Evolutionary conservation across 257 asterid genomes (phyloP).

Genomic region (Eucommia ulmoides): DNA sequence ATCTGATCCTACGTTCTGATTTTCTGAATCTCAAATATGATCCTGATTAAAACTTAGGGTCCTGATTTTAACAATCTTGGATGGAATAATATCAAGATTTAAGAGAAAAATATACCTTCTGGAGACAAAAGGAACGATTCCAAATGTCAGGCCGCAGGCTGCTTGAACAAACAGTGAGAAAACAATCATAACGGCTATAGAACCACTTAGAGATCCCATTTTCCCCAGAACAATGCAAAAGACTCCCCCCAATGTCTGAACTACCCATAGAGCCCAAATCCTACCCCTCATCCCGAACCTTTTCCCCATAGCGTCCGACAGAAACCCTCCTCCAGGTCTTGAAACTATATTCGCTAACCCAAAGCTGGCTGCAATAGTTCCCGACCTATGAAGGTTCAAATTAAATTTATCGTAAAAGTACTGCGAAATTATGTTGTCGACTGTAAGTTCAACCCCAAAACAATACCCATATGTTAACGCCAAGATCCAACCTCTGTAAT

Average conservation of each 20-base stretch:
- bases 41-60: too few species aligned
- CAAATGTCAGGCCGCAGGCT: constrained; percentile 91
- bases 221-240: constrained; percentile 53
- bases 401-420: constrained; percentile 68
- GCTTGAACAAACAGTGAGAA: constrained; percentile 82
- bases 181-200: constrained; percentile 48
- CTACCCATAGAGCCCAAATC: constrained; percentile 58
- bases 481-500: constrained; percentile 76
- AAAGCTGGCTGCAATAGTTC: constrained; percentile 73
- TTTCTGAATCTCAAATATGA: too few species aligned
- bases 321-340: constrained; percentile 68
- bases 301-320: constrained; percentile 51
- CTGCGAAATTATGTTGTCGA: constrained; percentile 78
- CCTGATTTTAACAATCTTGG: too few species aligned
- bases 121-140: constrained; percentile 72
- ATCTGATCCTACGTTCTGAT: too few species aligned
- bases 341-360: constrained; percentile 70
- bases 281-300: constrained; percentile 82
- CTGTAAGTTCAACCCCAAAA: constrained; percentile 70
- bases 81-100: too few species aligned
- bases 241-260: constrained; percentile 63
- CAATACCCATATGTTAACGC: constrained; percentile 77
- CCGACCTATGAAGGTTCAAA: constrained; percentile 65
- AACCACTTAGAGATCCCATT: constrained; percentile 38
- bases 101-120: constrained; percentile 46